Conservation (phyloP, 345 rosid species). For the Rhizophora mangle region DNA sequence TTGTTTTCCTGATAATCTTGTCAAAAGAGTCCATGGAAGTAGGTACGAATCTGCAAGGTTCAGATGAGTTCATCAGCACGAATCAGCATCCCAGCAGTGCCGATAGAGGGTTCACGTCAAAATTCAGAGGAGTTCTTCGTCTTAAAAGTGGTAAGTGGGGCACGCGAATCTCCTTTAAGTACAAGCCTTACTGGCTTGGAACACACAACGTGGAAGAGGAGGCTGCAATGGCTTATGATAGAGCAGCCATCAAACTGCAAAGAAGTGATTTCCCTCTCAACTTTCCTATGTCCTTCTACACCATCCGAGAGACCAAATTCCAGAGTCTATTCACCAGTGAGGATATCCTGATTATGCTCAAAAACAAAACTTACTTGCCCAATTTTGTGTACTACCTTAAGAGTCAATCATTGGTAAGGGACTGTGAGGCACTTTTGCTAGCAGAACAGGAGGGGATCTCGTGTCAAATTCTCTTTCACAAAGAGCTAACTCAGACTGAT, state of each 20-base stretch:
- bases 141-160: slow-evolving; percentile 30
- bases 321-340: slow-evolving; percentile 16
- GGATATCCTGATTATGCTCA: slow-evolving; percentile 20
- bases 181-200: slow-evolving; percentile 30
- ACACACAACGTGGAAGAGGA: slow-evolving; percentile 21
- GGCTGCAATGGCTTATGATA: slow-evolving; percentile 30
- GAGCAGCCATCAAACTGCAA: slow-evolving; percentile 31
- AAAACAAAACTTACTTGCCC: slow-evolving; percentile 16
- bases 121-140: slow-evolving; percentile 23
- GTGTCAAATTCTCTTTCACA: slow-evolving; percentile 12
- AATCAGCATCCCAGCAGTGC: too few species aligned
- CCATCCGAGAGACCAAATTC: slow-evolving; percentile 19
- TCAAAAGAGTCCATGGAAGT: background rate
- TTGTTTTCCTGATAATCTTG: background rate
- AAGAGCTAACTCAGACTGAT: slow-evolving; percentile 20
- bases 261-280: slow-evolving; percentile 20
- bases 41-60: background rate
- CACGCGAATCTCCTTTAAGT: slow-evolving; percentile 18
- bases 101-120: slow-evolving; percentile 1
- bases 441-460: background rate
- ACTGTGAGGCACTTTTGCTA: background rate
- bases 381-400: background rate
- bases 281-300: slow-evolving; percentile 10
- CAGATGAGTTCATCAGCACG: too few species aligned
- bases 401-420: background rate